Conservation (phyloP, 306 rosid species). For the Pyrus betulifolia region DNA sequence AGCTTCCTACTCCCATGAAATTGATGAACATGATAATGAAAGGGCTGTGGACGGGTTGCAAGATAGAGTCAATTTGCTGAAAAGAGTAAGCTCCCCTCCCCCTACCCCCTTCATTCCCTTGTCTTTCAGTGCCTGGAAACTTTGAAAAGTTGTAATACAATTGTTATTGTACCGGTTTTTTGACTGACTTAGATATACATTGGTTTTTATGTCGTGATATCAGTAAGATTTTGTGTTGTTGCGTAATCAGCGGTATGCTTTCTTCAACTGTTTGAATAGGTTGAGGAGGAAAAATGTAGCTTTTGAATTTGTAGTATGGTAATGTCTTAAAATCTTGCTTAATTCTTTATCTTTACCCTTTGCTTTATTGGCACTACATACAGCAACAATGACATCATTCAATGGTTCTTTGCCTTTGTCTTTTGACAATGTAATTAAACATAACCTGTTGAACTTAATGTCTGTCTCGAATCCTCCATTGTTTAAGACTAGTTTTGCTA, state of each 20-base stretch:
- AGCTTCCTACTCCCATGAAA: conserved; percentile 66
- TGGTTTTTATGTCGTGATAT: neutral
- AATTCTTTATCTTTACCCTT: neutral
- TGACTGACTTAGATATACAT: neutral
- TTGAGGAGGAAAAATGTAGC: neutral
- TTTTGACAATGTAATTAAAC: neutral
- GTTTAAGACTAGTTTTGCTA: neutral
- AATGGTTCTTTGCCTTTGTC: neutral
- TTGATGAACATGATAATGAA: conserved; percentile 88
- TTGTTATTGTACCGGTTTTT: neutral
- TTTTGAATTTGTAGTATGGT: neutral
- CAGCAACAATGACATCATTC: neutral
- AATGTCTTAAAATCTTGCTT: neutral
- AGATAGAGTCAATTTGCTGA: conserved; percentile 82
- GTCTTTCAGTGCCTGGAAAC: neutral
- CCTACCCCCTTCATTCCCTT: neutral
- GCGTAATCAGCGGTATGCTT: neutral
- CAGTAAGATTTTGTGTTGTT: neutral
- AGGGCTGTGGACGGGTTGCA: conserved; percentile 80
- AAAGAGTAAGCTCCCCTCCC: conserved; percentile 49
- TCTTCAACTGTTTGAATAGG: neutral
- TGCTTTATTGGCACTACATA: neutral
- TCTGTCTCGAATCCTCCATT: neutral
- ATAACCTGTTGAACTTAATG: neutral
- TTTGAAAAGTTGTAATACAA: neutral